Conservation (phyloP, 345 rosid species). For the Murraya koenigii region DNA sequence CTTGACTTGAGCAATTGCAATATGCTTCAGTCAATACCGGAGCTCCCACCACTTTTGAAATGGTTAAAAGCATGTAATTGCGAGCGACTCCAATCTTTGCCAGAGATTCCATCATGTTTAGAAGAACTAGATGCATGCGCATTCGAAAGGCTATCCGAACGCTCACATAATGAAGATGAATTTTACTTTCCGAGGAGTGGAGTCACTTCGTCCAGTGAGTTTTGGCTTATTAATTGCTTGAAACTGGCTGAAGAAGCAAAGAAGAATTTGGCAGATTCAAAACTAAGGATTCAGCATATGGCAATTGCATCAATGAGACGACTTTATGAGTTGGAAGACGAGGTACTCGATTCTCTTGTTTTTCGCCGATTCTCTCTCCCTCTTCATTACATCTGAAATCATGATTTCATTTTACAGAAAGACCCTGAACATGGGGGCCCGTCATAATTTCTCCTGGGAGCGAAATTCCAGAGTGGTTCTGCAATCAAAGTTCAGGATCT, state of each 20-base stretch:
- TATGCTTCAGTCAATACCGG: neutral
- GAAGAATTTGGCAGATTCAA: neutral
- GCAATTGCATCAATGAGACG: neutral
- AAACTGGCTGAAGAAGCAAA: neutral
- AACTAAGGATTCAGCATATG: neutral
- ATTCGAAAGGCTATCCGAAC: neutral
- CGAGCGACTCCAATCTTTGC: neutral
- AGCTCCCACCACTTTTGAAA: neutral
- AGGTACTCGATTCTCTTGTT: too few species aligned
- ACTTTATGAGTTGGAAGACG: neutral
- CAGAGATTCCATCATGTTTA: neutral
- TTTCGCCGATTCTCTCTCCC: neutral
- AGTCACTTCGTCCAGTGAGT: neutral
- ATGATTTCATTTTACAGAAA: neutral
- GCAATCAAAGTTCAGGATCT: too few species aligned
- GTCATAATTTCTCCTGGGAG: neutral
- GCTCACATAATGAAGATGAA: neutral
- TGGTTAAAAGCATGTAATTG: neutral
- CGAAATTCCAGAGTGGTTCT: constrained; percentile 3
- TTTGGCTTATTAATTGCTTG: neutral
- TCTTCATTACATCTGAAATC: neutral
- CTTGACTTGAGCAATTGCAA: neutral
- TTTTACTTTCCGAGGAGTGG: too few species aligned
- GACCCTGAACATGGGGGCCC: neutral
- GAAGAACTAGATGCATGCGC: neutral